Evolutionary conservation across 2,329 filamentous ascomycete genomes (phyloP), one percentile per base, ranked within the genome.

Genomic region (Scolecobasidium constrictum): DNA sequence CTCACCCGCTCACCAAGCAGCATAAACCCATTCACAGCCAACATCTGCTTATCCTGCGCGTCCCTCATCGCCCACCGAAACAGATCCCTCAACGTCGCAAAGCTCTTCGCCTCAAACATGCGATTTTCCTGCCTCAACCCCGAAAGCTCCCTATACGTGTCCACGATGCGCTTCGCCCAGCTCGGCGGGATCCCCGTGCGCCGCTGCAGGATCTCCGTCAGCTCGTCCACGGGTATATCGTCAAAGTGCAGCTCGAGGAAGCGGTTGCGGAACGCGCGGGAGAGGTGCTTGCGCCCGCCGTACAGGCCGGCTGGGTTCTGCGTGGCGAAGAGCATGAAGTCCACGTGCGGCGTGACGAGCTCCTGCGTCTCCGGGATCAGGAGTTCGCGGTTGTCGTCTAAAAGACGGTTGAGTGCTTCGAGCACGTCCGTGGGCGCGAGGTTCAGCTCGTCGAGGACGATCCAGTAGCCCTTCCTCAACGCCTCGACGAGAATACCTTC

Each of bases 191-290:
- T 87, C 53, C 87, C 78, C 46, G 87, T 93, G 47, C 93, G 76
- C 56, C 86, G 81, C 56, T 93, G 85, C 23, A 99, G 60, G 52
- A 99, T 98, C 34, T 80, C 85, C 54, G 94, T 86, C 35, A 99
- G 67, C 57, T 99, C 93, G 49, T 86, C 81, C 56, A 96, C 86
- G 0, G 92, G 92, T 18, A 99, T 98, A 55, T 99, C 93, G 52
- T 96, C 92, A 54, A 94, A 96, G 60, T 98, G 92, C 4, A 99
- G 69, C 61, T 99, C 92, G 3, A 99, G 72, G 54, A 99, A 99
- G 54, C 92, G 78, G 59, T 98, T 99, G 43, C 93, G 79, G 63
- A 99, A 98, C 2, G 92, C 92, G 34, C 93, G 77, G 1, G 92
- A 96, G 5, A 99, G 70, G 1, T 86, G 79, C 57, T 99, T 99